These are phyloP conservation scores for Chaetomium cochliodes DNA, from an alignment of 495 filamentous ascomycete genomes.

Conservation along the genomic window DNA sequence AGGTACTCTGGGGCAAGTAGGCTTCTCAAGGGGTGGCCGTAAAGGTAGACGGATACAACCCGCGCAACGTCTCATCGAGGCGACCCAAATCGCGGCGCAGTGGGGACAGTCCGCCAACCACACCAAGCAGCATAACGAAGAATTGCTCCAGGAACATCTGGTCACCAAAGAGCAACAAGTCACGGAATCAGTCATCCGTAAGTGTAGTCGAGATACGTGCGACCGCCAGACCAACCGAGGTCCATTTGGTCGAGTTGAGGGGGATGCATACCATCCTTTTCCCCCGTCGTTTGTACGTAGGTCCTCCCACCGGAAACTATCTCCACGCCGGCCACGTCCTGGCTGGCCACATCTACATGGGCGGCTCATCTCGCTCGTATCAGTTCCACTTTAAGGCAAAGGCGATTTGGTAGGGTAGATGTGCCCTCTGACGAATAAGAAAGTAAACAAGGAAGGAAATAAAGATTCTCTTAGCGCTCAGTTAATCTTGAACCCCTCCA, in stretches of 20 bases:
- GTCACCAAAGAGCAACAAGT: not conserved
- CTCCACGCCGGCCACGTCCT: not conserved
- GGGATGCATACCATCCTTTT: too few relatives aligned
- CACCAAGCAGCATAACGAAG: conserved; percentile 1
- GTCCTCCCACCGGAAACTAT: not conserved
- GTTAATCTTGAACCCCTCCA: too few relatives aligned
- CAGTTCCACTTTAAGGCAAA: not conserved
- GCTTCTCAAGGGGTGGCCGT: not conserved
- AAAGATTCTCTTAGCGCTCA: too few relatives aligned
- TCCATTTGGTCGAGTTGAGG: not conserved
- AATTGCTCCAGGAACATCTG: not conserved
- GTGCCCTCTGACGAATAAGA: not conserved
- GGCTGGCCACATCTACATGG: not conserved
- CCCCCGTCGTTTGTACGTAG: too few relatives aligned
- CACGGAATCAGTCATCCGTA: conserved; percentile 3
- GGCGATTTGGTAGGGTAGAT: not conserved
- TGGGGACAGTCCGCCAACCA: conserved; percentile 3
- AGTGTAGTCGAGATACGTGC: too few relatives aligned
- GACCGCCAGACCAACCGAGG: too few relatives aligned
- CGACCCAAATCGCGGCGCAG: not conserved
- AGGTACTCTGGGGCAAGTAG: not conserved
- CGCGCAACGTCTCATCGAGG: not conserved
- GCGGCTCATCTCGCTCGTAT: not conserved
- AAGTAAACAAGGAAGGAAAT: too few relatives aligned
- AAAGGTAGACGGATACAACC: not conserved